Conservation (phyloP, 345 rosid genomes). For the Euphorbia peplus region DNA sequence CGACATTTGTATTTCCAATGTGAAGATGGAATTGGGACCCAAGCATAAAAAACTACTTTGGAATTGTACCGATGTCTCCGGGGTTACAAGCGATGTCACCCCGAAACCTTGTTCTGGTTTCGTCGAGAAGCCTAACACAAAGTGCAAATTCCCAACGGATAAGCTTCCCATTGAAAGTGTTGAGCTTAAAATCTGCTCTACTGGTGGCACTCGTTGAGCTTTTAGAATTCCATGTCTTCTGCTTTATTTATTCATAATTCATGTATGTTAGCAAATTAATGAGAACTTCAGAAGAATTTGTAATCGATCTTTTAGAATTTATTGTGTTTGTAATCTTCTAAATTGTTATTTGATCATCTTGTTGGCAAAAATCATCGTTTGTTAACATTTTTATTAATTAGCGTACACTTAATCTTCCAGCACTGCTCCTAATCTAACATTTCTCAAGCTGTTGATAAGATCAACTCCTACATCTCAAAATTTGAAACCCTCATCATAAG, state of each 20-base stretch:
- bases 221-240: too few relatives aligned
- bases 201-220: background rate
- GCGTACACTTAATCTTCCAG: too few relatives aligned
- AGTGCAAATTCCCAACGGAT: slow-evolving; percentile 57
- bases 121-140: slow-evolving; percentile 33
- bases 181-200: slow-evolving; percentile 39
- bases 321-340: too few relatives aligned
- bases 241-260: too few relatives aligned
- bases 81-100: slow-evolving; percentile 49
- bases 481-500: too few relatives aligned
- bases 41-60: slow-evolving; percentile 47
- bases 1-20: slow-evolving; percentile 69
- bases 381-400: too few relatives aligned
- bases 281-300: background rate
- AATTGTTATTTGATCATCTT: too few relatives aligned
- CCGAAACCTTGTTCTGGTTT: slow-evolving; percentile 52
- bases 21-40: slow-evolving; percentile 36
- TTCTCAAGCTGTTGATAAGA: too few relatives aligned
- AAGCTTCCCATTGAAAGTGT: slow-evolving; percentile 61
- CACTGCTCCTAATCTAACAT: too few relatives aligned
- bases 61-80: slow-evolving; percentile 66
- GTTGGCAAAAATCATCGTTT: too few relatives aligned
- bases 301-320: too few relatives aligned
- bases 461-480: too few relatives aligned
- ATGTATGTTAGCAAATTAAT: background rate